These are phyloP conservation scores for Tolypocladium ophioglossoides DNA, from an alignment of 2,329 filamentous ascomycete species.

Conservation along the genomic window DNA sequence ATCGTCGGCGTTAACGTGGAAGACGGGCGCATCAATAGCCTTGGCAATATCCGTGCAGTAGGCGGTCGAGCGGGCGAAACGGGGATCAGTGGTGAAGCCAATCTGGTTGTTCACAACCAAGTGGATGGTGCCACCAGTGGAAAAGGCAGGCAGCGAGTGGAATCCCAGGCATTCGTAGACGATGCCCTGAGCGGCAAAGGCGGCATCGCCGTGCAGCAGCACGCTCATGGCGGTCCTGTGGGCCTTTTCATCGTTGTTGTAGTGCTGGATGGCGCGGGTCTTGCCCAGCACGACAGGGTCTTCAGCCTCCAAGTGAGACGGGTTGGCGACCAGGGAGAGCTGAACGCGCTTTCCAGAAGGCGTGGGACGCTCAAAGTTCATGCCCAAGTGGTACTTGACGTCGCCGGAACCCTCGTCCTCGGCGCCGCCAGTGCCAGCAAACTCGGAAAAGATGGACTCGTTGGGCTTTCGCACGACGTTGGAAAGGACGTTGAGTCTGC, in stretches of 20 bases:
- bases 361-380: conserved; percentile 99
- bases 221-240: conserved; percentile 91
- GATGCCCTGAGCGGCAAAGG: conserved; percentile 90
- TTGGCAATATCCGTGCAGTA: conserved; percentile 99
- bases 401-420: conserved; percentile 95
- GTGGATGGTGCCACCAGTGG: conserved; percentile 94
- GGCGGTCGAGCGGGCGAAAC: conserved; percentile 91
- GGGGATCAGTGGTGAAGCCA: conserved; percentile 96
- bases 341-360: conserved; percentile 99
- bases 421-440: conserved; percentile 76
- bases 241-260: conserved; percentile 90
- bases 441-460: conserved; percentile 99
- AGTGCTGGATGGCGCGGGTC: conserved; percentile 95
- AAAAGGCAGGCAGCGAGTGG: conserved; percentile 90
- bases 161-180: conserved; percentile 99
- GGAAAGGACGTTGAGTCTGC: conserved; percentile 92
- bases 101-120: conserved; percentile 99
- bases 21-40: conserved; percentile 94
- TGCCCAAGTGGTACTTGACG: conserved; percentile 98
- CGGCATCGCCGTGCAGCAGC: conserved; percentile 91
- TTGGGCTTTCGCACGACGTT: conserved; percentile 99
- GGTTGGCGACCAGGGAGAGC: conserved; percentile 94
- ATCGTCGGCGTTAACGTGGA: conserved; percentile 98
- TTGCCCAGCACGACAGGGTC: conserved; percentile 97
- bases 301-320: conserved; percentile 95